Evolutionary conservation across 164 flowering plant genomes (phyloP).

Genomic region (Kingdonia uniflora): DNA sequence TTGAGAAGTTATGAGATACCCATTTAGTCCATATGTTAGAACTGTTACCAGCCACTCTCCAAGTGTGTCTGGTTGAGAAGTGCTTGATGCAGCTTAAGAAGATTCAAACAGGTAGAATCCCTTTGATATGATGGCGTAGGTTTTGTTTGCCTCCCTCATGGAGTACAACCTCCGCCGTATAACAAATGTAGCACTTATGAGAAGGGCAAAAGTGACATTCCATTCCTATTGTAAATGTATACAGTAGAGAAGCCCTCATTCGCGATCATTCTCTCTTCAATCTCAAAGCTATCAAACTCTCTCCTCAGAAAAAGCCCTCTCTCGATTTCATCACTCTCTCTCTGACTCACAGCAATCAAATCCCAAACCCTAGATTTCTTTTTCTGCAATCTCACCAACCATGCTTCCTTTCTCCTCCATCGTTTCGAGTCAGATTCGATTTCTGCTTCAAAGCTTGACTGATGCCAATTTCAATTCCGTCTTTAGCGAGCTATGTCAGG

Average conservation of each 20-base stretch:
- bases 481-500: slow-evolving; percentile 52
- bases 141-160: no score
- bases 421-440: slow-evolving; percentile 48
- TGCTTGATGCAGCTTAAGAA: no score
- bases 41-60: no score
- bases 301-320: background rate
- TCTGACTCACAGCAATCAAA: background rate
- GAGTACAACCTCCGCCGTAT: no score
- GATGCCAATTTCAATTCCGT: slow-evolving; percentile 57
- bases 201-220: no score
- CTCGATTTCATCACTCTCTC: background rate
- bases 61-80: no score
- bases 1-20: no score
- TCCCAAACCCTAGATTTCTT: slow-evolving; percentile 6
- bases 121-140: no score
- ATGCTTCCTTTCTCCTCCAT: slow-evolving; percentile 42
- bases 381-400: slow-evolving; percentile 2
- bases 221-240: no score
- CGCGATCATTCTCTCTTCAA: background rate
- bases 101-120: no score
- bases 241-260: background rate
- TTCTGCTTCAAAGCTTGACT: slow-evolving; percentile 39
- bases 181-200: no score
- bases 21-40: no score
- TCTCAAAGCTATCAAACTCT: slow-evolving; percentile 67